Percentiles rank a stretch among this genome's conserved stretches.
phyloP scores from a whole-genome alignment of 257 asterid species.

The Rehmannia glutinosa region DNA sequence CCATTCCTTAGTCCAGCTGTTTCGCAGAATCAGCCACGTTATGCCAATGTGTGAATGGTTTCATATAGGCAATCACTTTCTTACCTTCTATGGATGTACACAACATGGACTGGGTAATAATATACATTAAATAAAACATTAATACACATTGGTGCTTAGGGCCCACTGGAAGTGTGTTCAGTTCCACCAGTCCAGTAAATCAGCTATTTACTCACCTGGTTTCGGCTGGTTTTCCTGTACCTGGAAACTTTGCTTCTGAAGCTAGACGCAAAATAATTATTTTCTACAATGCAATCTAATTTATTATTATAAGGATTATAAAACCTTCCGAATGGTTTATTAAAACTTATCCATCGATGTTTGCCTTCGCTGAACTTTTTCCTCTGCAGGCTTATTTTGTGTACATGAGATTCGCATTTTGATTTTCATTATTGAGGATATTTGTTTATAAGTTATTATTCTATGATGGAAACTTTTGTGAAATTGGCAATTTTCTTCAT shows the following conservation, averaged over 20 bases:
- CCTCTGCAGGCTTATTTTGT: not conserved
- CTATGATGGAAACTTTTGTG: constrained; percentile 9
- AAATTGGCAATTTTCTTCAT: not conserved
- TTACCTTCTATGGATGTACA: not conserved
- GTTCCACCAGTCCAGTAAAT: not conserved
- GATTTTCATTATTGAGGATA: constrained; percentile 2
- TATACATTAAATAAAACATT: not conserved
- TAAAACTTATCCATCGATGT: not conserved
- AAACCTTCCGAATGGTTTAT: not conserved
- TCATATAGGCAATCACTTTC: no score
- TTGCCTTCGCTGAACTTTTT: not conserved
- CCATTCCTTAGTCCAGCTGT: not conserved
- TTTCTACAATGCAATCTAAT: not conserved
- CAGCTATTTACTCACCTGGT: constrained; percentile 1
- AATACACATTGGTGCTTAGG: not conserved
- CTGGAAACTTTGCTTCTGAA: not conserved
- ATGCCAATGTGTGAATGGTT: no score
- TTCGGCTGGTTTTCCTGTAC: not conserved
- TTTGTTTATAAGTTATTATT: not conserved
- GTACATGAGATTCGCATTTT: not conserved
- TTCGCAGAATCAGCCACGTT: no score
- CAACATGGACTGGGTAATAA: not conserved
- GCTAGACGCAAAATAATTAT: not conserved
- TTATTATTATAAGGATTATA: not conserved
- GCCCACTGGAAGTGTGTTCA: not conserved